phyloP scores from a whole-genome alignment of 1,139 yeast genomes.

The Candida sanyaensis region DNA sequence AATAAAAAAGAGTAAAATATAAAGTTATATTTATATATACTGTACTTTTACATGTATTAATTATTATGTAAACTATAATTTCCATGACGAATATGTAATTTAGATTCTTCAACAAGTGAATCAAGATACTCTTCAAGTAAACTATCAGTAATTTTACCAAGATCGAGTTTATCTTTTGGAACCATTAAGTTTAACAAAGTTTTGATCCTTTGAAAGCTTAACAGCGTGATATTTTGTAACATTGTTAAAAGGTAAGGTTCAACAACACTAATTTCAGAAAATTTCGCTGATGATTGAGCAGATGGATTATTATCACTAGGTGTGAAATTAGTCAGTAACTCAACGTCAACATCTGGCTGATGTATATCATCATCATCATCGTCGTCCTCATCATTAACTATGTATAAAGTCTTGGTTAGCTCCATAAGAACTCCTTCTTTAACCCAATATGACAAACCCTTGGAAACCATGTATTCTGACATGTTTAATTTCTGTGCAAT shows the following conservation, averaged over 20 bases:
- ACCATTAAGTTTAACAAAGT: conserved; percentile 14
- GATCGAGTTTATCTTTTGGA: conserved; percentile 13
- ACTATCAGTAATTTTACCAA: conserved; percentile 3
- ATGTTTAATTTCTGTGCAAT: conserved; percentile 32
- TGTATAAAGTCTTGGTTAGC: conserved; percentile 28
- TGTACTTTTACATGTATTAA: neutral
- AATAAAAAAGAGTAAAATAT: conserved; percentile 6
- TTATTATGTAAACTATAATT: conserved; percentile 17
- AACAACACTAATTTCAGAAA: conserved; percentile 8
- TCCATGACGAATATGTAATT: conserved; percentile 18
- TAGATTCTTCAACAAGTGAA: conserved; percentile 18
- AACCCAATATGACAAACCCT: conserved; percentile 59
- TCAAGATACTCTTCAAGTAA: conserved; percentile 17
- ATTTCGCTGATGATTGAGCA: neutral
- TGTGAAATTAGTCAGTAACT: neutral
- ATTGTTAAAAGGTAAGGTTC: conserved; percentile 10
- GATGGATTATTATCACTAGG: neutral
- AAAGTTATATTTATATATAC: neutral
- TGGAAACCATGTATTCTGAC: conserved; percentile 37
- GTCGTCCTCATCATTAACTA: conserved; percentile 23
- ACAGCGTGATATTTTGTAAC: conserved; percentile 12
- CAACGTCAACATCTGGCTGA: neutral
- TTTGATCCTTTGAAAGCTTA: conserved; percentile 13
- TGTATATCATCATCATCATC: conserved; percentile 4
- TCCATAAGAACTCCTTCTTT: conserved; percentile 47